Evolutionary conservation across 2,329 filamentous ascomycete genomes (phyloP).

Genomic region (Hypoxylon sp.): DNA sequence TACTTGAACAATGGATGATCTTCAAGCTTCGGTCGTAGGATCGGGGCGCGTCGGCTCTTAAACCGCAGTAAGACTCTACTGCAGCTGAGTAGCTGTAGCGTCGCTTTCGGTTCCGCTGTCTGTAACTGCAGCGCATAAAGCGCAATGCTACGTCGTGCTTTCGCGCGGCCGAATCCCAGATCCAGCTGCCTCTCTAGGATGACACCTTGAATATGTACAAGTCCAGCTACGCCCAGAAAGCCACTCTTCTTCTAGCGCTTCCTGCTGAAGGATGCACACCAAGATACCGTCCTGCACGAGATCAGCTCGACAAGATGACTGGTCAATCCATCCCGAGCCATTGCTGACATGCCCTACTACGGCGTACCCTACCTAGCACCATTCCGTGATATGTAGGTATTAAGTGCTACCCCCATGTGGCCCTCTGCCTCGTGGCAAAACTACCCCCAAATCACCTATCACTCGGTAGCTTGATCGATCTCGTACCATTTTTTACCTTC

Average conservation of each 20-base stretch:
- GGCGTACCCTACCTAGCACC: too few relatives aligned
- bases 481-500: constrained; percentile 2
- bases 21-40: constrained; percentile 10
- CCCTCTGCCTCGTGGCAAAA: constrained; percentile 21
- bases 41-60: constrained; percentile 20
- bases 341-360: constrained; percentile 31
- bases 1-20: constrained; percentile 2
- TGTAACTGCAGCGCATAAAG: constrained; percentile 15
- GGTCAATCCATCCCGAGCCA: constrained; percentile 28
- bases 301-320: constrained; percentile 18
- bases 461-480: constrained; percentile 4
- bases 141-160: constrained; percentile 28
- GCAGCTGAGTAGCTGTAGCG: constrained; percentile 11
- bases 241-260: constrained; percentile 21
- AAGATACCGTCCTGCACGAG: constrained; percentile 24
- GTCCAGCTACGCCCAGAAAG: constrained; percentile 21
- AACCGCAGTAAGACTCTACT: constrained; percentile 8
- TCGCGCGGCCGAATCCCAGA: constrained; percentile 21
- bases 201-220: constrained; percentile 1
- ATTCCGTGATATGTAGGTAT: constrained; percentile 21
- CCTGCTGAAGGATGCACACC: constrained; percentile 28
- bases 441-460: neutral
- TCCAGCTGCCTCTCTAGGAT: constrained; percentile 29
- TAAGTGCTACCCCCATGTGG: constrained; percentile 20
- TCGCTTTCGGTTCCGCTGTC: constrained; percentile 1